Evolutionary conservation across 768 basidiomycete genomes (phyloP).

Genomic region (Suillus bovinus): DNA sequence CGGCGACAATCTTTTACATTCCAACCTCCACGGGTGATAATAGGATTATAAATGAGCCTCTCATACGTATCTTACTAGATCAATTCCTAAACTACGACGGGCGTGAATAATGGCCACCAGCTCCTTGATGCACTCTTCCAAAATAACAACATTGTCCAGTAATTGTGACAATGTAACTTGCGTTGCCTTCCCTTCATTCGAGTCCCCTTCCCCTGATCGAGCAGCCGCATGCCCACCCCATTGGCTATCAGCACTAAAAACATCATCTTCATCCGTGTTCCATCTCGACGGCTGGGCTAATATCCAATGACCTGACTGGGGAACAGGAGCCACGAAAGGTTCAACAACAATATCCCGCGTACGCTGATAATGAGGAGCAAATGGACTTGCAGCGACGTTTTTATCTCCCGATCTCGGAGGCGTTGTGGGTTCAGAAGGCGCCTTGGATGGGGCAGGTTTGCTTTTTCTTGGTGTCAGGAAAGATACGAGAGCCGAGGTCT

Average conservation of each 20-base stretch:
- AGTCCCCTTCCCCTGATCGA: conserved; percentile 25
- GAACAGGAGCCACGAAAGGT: conserved; percentile 62
- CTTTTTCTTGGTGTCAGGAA: conserved; percentile 80
- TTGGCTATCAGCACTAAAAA: conserved; percentile 51
- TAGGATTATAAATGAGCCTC: not conserved
- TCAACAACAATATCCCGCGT: conserved; percentile 73
- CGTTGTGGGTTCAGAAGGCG: conserved; percentile 44
- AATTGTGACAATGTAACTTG: conserved; percentile 78
- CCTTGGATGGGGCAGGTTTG: conserved; percentile 39
- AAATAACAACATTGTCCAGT: conserved; percentile 90
- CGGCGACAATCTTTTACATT: not conserved
- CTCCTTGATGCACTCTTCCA: conserved; percentile 96
- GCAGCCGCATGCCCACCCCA: conserved; percentile 40
- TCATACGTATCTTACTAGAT: conserved; percentile 75
- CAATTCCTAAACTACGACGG: conserved; percentile 80
- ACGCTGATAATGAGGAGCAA: conserved; percentile 80
- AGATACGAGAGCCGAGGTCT: conserved; percentile 65
- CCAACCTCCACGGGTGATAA: not conserved
- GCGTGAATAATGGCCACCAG: conserved; percentile 84
- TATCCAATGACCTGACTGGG: conserved; percentile 65
- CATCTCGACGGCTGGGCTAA: conserved; percentile 52
- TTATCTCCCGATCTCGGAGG: conserved; percentile 43
- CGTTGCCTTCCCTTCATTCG: conserved; percentile 34
- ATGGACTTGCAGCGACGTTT: conserved; percentile 67
- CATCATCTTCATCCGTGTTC: conserved; percentile 67